Conservation (phyloP, 768 basidiomycete species). For the Multifurca ochricompacta region DNA sequence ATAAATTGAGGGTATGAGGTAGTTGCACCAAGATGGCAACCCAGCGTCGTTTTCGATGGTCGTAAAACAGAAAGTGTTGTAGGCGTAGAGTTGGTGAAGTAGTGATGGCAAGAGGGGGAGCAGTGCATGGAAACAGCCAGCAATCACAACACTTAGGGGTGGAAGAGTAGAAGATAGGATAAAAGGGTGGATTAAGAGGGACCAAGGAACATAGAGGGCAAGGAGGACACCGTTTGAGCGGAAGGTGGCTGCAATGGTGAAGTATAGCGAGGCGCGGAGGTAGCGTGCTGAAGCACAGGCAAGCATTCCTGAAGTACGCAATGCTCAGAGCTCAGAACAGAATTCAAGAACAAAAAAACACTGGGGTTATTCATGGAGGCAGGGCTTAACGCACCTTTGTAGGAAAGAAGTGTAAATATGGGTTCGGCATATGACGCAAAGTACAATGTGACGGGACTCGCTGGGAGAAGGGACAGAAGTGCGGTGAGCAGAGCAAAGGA, state of each 20-base stretch:
- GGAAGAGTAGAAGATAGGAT: slow-evolving; percentile 31
- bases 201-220: slow-evolving; percentile 76
- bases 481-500: slow-evolving; percentile 54
- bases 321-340: background rate
- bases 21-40: slow-evolving; percentile 55
- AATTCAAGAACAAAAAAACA: background rate
- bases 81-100: slow-evolving; percentile 62
- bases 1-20: slow-evolving; percentile 63
- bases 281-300: slow-evolving; percentile 43
- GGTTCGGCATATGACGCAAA: slow-evolving; percentile 78
- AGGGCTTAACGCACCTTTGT: slow-evolving; percentile 48
- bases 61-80: slow-evolving; percentile 52
- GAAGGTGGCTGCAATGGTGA: slow-evolving; percentile 57
- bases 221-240: slow-evolving; percentile 75
- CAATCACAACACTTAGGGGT: slow-evolving; percentile 27
- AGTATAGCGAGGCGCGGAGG: slow-evolving; percentile 48
- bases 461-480: slow-evolving; percentile 67
- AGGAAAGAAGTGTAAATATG: slow-evolving; percentile 76
- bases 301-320: slow-evolving; percentile 45
- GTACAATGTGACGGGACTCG: slow-evolving; percentile 67
- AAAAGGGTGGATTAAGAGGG: slow-evolving; percentile 48
- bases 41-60: slow-evolving; percentile 20
- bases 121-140: slow-evolving; percentile 36
- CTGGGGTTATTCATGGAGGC: slow-evolving; percentile 1
- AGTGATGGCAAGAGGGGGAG: slow-evolving; percentile 59